Conservation (phyloP, 352 stramenopile genomes). For the Thalassiosira hispida region DNA sequence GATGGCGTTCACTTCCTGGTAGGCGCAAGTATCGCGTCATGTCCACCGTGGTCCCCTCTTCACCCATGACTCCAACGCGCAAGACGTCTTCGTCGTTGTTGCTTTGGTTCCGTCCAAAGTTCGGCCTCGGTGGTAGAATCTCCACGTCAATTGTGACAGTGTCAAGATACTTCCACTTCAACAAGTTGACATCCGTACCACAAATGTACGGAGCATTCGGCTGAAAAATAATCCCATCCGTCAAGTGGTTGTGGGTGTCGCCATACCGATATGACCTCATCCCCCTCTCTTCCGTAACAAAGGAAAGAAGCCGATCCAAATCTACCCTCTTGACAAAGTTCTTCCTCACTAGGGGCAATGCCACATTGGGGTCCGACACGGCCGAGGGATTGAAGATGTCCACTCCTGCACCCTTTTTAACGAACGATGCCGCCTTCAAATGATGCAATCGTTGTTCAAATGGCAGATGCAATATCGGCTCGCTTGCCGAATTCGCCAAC, state of each 20-base stretch:
- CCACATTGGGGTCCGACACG: constrained; percentile 57
- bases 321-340: constrained; percentile 79
- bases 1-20: constrained; percentile 67
- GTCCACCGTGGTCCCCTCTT: constrained; percentile 73
- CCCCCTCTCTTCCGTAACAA: constrained; percentile 78
- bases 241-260: constrained; percentile 80
- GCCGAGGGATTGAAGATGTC: constrained; percentile 71
- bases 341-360: constrained; percentile 78
- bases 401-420: constrained; percentile 51
- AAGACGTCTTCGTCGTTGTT: constrained; percentile 57
- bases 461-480: constrained; percentile 74
- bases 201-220: constrained; percentile 80
- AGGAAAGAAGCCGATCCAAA: constrained; percentile 66
- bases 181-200: constrained; percentile 76
- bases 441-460: constrained; percentile 79
- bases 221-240: constrained; percentile 84
- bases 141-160: constrained; percentile 85
- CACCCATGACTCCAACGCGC: constrained; percentile 68
- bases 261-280: constrained; percentile 71
- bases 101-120: constrained; percentile 39
- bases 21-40: constrained; percentile 80
- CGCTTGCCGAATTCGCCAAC: constrained; percentile 61
- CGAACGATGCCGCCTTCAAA: constrained; percentile 69
- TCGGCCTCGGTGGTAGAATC: constrained; percentile 55
- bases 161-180: constrained; percentile 86